These are phyloP conservation scores for Apiotrichum porosum DNA, from an alignment of 1,284 basidiomycete species.

Conservation along the genomic window DNA sequence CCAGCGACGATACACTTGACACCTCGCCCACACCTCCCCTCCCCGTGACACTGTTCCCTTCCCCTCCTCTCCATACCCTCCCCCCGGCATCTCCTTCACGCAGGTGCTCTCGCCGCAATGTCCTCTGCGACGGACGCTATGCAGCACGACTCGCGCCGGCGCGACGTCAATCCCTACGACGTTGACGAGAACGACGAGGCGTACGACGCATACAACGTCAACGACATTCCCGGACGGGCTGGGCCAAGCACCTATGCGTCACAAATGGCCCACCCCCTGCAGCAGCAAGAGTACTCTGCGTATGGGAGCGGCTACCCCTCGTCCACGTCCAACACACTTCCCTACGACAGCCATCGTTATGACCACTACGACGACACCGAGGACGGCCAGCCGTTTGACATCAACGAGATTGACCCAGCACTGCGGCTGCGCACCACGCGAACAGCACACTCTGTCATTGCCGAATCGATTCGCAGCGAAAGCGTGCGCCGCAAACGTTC, in stretches of 20 bases:
- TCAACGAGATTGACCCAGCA: slow-evolving; percentile 66
- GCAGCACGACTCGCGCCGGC: not conserved
- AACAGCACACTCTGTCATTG: slow-evolving; percentile 81
- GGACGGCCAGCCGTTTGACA: slow-evolving; percentile 36
- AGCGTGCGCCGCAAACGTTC: slow-evolving; percentile 58
- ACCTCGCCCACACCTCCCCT: too few species aligned
- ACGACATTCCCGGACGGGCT: not conserved
- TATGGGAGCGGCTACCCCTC: too few species aligned
- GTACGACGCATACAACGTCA: not conserved
- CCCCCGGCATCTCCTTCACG: too few species aligned
- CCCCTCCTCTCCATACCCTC: too few species aligned
- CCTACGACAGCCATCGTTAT: too few species aligned
- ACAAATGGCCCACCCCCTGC: not conserved
- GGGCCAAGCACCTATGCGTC: not conserved
- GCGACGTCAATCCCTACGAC: not conserved
- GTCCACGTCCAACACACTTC: too few species aligned
- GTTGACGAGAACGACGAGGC: not conserved
- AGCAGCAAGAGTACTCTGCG: not conserved
- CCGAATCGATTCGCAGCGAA: slow-evolving; percentile 75
- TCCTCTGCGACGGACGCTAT: too few species aligned
- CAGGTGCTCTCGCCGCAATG: too few species aligned
- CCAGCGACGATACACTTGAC: too few species aligned
- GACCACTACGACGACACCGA: slow-evolving; percentile 21
- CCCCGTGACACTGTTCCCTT: too few species aligned
- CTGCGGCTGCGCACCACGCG: slow-evolving; percentile 78